A percentile compares a stretch with the other conserved stretches of the same genome.
phyloP scores from a whole-genome alignment of 2,329 filamentous ascomycete genomes.

The Colletotrichum somersetense region DNA sequence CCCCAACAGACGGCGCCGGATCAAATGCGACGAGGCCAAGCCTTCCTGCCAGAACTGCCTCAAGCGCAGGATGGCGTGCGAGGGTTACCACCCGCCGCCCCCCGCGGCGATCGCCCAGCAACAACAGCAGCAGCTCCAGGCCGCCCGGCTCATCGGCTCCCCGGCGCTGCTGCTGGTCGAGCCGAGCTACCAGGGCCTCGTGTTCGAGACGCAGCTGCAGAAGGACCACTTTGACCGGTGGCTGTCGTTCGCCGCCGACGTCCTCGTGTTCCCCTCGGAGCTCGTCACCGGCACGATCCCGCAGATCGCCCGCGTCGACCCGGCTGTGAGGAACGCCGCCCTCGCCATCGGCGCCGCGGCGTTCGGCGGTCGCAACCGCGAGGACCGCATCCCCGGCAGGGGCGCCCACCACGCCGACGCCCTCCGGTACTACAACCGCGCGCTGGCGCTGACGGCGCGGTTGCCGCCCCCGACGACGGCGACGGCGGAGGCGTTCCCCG shows the following conservation, averaged over 20 bases:
- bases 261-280: conserved; percentile 30
- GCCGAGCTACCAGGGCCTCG: conserved; percentile 33
- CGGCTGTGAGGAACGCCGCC: conserved; percentile 53
- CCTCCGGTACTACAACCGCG: conserved; percentile 29
- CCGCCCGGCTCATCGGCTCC: neutral
- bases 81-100: conserved; percentile 31
- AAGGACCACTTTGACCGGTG: conserved; percentile 34
- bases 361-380: conserved; percentile 15
- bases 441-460: conserved; percentile 16
- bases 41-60: conserved; percentile 32
- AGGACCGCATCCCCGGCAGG: conserved; percentile 20
- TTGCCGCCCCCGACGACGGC: neutral
- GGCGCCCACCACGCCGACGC: conserved; percentile 25
- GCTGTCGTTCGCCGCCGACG: conserved; percentile 24
- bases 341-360: conserved; percentile 55
- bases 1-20: conserved; percentile 21
- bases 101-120: neutral
- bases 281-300: conserved; percentile 42
- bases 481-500: conserved; percentile 1
- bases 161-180: conserved; percentile 11
- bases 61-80: conserved; percentile 26
- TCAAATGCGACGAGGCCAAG: conserved; percentile 37
- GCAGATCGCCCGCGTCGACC: conserved; percentile 34
- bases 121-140: neutral
- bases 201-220: conserved; percentile 33